A percentile compares a stretch with the other conserved stretches of the same genome.
Conservation (phyloP, 2,329 filamentous ascomycete species). For the Sclerotinia trifoliorum region DNA sequence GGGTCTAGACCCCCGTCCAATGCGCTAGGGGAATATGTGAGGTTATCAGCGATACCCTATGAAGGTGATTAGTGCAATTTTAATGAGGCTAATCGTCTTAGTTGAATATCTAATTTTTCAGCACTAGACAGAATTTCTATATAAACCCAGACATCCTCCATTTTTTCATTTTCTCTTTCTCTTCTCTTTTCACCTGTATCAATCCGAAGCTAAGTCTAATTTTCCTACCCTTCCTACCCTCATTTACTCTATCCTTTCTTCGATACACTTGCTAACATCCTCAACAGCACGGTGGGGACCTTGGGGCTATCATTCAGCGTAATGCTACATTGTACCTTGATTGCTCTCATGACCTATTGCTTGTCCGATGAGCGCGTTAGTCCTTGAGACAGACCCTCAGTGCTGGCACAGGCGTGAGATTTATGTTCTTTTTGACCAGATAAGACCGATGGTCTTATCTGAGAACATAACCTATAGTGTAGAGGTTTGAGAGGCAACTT, state of each 20-base stretch:
- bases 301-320: no score
- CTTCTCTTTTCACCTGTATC: neutral
- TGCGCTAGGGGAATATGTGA: neutral
- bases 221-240: neutral
- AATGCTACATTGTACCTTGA: constrained; percentile 2
- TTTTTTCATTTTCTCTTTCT: neutral
- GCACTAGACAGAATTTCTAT: neutral
- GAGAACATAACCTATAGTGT: neutral
- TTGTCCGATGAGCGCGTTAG: neutral
- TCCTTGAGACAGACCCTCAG: neutral
- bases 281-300: neutral
- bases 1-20: no score
- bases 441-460: neutral
- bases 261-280: neutral
- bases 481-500: neutral
- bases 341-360: neutral
- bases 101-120: no score
- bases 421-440: constrained; percentile 4
- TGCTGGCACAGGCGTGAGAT: neutral
- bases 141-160: neutral
- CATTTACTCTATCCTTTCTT: no score
- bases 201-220: neutral
- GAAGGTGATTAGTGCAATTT: neutral
- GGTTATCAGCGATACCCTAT: neutral
- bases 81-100: no score